Conservation (phyloP, 768 basidiomycete genomes). For the Leccinum olivaceopallidum region DNA sequence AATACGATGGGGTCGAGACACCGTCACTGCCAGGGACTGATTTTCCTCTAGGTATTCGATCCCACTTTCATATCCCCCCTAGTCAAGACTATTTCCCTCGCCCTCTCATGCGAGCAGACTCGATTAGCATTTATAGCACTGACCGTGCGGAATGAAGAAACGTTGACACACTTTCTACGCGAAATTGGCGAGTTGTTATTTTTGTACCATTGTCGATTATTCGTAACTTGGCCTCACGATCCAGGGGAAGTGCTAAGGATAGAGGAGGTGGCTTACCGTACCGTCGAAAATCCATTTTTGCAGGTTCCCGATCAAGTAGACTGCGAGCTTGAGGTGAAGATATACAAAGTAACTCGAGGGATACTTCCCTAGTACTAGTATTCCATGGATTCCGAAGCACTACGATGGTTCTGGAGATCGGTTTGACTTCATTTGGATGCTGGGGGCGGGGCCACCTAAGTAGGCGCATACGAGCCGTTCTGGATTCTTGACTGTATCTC, state of each 20-base stretch:
- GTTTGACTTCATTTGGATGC: slow-evolving; percentile 6
- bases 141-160: slow-evolving; percentile 54
- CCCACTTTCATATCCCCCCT: slow-evolving; percentile 59
- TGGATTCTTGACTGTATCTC: not conserved
- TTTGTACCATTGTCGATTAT: not conserved
- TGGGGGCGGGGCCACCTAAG: slow-evolving; percentile 2
- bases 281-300: slow-evolving; percentile 22
- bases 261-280: slow-evolving; percentile 26
- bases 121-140: slow-evolving; percentile 40
- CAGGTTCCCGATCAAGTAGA: slow-evolving; percentile 35
- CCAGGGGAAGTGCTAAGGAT: slow-evolving; percentile 25
- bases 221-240: slow-evolving; percentile 1
- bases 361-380: slow-evolving; percentile 1
- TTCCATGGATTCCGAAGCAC: slow-evolving; percentile 5
- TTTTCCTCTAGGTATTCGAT: slow-evolving; percentile 59
- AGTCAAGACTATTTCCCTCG: slow-evolving; percentile 44
- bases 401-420: slow-evolving; percentile 18
- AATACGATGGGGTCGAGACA: not conserved
- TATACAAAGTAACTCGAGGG: slow-evolving; percentile 36
- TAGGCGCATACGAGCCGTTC: slow-evolving; percentile 2
- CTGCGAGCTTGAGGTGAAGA: slow-evolving; percentile 19
- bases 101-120: slow-evolving; percentile 23
- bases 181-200: slow-evolving; percentile 29
- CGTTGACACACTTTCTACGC: slow-evolving; percentile 46
- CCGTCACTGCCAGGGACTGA: not conserved